A percentile compares a stretch with the other conserved stretches of the same genome.
These are phyloP conservation scores for Neurospora sp. DNA, from an alignment of 2,329 filamentous ascomycete genomes.

Conservation along the genomic window DNA sequence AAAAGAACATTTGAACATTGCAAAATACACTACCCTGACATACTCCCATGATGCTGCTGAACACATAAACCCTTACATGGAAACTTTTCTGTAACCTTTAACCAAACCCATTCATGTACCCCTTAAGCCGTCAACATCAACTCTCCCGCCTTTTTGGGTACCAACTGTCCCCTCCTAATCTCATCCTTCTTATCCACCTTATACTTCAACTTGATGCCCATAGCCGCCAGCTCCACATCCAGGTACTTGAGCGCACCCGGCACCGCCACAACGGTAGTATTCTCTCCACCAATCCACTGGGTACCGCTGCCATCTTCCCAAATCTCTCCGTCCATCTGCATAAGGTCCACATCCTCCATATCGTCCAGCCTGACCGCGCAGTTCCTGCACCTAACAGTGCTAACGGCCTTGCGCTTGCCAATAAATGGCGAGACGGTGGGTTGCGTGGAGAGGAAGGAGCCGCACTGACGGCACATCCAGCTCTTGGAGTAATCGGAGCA, in stretches of 20 bases:
- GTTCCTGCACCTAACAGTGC: constrained; percentile 66
- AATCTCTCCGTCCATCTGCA: constrained; percentile 57
- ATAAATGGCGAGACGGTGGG: constrained; percentile 61
- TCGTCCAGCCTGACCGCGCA: constrained; percentile 58
- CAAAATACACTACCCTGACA: background rate
- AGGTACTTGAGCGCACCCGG: constrained; percentile 88
- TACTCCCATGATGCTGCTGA: background rate
- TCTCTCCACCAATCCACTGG: constrained; percentile 78
- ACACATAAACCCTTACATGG: background rate
- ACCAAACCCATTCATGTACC: background rate
- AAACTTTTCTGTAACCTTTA: background rate
- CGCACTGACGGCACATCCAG: constrained; percentile 83
- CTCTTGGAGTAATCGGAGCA: constrained; percentile 88
- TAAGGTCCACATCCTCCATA: constrained; percentile 45
- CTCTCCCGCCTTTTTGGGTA: constrained; percentile 13
- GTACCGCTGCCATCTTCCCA: constrained; percentile 89
- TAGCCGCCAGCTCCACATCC: constrained; percentile 89
- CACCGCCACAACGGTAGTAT: constrained; percentile 85
- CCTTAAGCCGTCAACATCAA: background rate
- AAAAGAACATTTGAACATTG: background rate
- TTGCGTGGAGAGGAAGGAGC: constrained; percentile 82
- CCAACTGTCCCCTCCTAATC: constrained; percentile 41
- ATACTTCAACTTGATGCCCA: constrained; percentile 94
- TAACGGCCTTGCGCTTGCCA: constrained; percentile 55
- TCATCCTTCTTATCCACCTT: constrained; percentile 55